phyloP scores from a whole-genome alignment of 1,284 basidiomycete genomes.

The Ganoderma lucidum region DNA sequence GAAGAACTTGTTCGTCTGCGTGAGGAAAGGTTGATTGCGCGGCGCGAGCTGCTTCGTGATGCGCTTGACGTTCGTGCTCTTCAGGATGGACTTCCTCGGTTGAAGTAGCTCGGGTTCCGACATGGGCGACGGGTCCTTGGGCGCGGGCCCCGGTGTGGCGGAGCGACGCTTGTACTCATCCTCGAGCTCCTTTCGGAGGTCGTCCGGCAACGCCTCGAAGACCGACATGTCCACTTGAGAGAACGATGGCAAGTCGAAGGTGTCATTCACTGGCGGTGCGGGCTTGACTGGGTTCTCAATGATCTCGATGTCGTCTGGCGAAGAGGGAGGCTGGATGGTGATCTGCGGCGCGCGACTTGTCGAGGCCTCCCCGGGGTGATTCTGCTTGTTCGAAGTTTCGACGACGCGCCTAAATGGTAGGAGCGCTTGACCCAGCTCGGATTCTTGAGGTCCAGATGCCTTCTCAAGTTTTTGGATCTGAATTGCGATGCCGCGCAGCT shows the following conservation, averaged over 20 bases:
- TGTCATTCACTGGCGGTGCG: neutral
- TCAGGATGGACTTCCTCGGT: constrained; percentile 41
- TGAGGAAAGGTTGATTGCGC: constrained; percentile 40
- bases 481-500: constrained; percentile 93
- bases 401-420: constrained; percentile 57
- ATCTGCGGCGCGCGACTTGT: constrained; percentile 35
- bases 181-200: constrained; percentile 76
- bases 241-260: constrained; percentile 65
- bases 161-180: constrained; percentile 69
- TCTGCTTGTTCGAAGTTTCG: constrained; percentile 29
- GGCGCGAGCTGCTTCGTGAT: constrained; percentile 72
- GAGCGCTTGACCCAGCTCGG: constrained; percentile 57
- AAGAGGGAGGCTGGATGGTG: constrained; percentile 43
- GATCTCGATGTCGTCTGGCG: constrained; percentile 38
- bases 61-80: constrained; percentile 56
- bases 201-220: constrained; percentile 74
- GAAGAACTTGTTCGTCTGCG: constrained; percentile 55
- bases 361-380: constrained; percentile 24
- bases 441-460: constrained; percentile 32
- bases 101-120: constrained; percentile 16
- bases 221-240: constrained; percentile 81
- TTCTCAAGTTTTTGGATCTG: constrained; percentile 91
- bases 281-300: constrained; percentile 26
- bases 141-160: constrained; percentile 47
- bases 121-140: constrained; percentile 27